Conservation (phyloP, 805 yeast genomes). For the Kuraishia piskuri region DNA sequence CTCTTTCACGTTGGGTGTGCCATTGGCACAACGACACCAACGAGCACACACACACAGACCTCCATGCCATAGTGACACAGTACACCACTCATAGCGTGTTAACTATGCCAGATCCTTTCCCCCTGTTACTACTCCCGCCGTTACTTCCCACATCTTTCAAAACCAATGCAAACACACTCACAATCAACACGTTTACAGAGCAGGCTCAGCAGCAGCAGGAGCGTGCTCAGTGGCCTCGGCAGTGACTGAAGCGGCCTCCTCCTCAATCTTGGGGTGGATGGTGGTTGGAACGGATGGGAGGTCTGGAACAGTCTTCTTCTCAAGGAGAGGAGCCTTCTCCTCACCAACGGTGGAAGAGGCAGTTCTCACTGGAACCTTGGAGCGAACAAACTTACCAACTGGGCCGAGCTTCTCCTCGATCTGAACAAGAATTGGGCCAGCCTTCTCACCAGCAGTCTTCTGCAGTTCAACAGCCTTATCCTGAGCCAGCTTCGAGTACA, state of each 20-base stretch:
- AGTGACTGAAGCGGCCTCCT: background rate
- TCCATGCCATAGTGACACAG: background rate
- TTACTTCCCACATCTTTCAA: background rate
- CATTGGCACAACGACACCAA: background rate
- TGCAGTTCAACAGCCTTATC: conserved; percentile 38
- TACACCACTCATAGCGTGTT: background rate
- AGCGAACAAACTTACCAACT: conserved; percentile 48
- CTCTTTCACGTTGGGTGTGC: background rate
- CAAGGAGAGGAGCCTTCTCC: background rate
- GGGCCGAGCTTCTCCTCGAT: conserved; percentile 59
- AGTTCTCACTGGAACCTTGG: conserved; percentile 56
- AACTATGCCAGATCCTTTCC: too few species aligned
- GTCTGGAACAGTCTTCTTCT: background rate
- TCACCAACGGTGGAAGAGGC: conserved; percentile 60
- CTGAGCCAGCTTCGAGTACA: conserved; percentile 35
- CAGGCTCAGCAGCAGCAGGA: background rate
- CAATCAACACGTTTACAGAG: background rate
- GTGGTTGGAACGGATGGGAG: conserved; percentile 1
- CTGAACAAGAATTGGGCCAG: conserved; percentile 50
- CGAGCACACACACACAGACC: background rate
- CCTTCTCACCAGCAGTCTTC: conserved; percentile 28
- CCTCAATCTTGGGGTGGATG: background rate
- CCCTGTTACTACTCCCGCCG: background rate
- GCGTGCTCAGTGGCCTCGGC: background rate
- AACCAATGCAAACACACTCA: background rate